Evolutionary conservation across 306 rosid species (phyloP).

Genomic region (Rosa chinensis): DNA sequence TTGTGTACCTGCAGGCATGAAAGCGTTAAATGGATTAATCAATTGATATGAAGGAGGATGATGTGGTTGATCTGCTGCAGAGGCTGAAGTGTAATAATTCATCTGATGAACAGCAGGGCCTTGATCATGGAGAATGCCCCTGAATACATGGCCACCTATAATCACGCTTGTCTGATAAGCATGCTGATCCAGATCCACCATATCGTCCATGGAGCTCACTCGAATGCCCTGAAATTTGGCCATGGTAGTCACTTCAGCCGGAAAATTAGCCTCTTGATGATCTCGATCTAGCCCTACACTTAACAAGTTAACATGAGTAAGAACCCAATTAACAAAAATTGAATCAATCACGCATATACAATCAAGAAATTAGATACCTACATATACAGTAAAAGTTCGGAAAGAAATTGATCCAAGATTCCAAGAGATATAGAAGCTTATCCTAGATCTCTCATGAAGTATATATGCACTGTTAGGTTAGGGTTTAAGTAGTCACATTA

Average conservation of each 20-base stretch:
- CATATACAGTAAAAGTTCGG: not conserved
- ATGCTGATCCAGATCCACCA: conserved; percentile 26
- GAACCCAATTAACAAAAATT: not conserved
- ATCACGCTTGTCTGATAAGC: conserved; percentile 63
- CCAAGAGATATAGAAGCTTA: not conserved
- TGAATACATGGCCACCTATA: conserved; percentile 64
- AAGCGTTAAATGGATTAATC: conserved; percentile 27
- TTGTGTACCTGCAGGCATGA: conserved; percentile 46
- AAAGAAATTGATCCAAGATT: not conserved
- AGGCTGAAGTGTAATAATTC: conserved; percentile 3
- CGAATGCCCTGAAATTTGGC: conserved; percentile 48
- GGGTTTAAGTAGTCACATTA: not conserved
- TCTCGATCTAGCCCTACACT: conserved; percentile 33
- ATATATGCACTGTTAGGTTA: not conserved
- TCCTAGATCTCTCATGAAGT: not conserved
- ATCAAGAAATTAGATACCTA: not conserved
- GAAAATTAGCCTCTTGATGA: conserved; percentile 38
- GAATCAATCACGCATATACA: not conserved
- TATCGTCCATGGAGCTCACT: conserved; percentile 47
- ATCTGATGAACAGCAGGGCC: conserved; percentile 42
- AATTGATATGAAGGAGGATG: conserved; percentile 19
- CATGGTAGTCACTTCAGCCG: conserved; percentile 39
- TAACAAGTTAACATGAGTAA: not conserved
- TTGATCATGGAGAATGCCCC: conserved; percentile 69
- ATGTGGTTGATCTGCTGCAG: conserved; percentile 18